phyloP scores from a whole-genome alignment of 768 basidiomycete species.

The Termitomyces sp. region DNA sequence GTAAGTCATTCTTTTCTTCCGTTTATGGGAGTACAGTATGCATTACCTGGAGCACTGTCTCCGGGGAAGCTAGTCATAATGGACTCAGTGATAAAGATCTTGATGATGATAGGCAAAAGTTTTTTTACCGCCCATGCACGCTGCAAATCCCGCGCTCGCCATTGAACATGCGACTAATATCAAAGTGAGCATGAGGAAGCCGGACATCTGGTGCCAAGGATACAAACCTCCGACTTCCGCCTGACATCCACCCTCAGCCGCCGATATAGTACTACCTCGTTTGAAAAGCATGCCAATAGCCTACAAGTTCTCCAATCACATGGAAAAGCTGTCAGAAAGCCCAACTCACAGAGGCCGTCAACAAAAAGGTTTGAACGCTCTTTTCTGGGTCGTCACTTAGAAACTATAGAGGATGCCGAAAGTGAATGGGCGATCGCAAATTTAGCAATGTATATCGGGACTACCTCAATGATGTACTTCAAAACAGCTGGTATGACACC shows the following conservation, averaged over 20 bases:
- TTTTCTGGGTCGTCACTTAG: constrained; percentile 89
- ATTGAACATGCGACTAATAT: constrained; percentile 84
- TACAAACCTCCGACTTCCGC: constrained; percentile 86
- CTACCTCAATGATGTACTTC: constrained; percentile 84
- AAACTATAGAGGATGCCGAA: constrained; percentile 44
- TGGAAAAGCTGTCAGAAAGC: not conserved
- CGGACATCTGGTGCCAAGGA: not conserved
- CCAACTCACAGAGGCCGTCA: constrained; percentile 75
- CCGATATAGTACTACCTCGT: constrained; percentile 93
- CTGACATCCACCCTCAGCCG: constrained; percentile 94
- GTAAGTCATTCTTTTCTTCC: not conserved
- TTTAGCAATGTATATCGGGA: not conserved
- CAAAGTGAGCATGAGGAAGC: not conserved
- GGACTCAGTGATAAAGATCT: not conserved
- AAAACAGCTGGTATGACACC: constrained; percentile 92
- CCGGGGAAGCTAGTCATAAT: constrained; percentile 57
- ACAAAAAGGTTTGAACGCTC: constrained; percentile 81
- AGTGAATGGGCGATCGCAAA: not conserved
- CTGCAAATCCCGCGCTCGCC: constrained; percentile 92
- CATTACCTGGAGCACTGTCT: constrained; percentile 72
- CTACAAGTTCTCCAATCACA: constrained; percentile 28
- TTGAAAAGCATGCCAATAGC: constrained; percentile 96
- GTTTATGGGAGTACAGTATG: not conserved
- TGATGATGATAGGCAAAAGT: not conserved
- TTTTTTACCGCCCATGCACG: constrained; percentile 80